A percentile compares a stretch with the other conserved stretches of the same genome.
Evolutionary conservation across 2,329 filamentous ascomycete genomes (phyloP).

Genomic region (Zasmidium cellare): DNA sequence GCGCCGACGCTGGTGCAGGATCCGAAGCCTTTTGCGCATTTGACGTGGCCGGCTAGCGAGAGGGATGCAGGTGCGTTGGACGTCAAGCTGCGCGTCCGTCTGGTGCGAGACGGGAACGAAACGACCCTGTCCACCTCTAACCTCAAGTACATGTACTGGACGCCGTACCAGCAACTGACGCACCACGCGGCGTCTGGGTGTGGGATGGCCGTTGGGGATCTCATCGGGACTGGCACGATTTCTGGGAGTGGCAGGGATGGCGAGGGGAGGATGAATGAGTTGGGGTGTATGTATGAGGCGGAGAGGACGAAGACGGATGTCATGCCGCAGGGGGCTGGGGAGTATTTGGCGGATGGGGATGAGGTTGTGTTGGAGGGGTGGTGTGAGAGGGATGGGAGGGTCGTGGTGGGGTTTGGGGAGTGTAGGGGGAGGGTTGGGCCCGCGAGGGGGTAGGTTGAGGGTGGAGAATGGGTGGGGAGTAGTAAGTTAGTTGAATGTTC

Average conservation of each 20-base stretch:
- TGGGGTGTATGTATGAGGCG: conserved; percentile 45
- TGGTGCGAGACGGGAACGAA: conserved; percentile 26
- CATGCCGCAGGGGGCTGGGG: conserved; percentile 33
- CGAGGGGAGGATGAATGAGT: conserved; percentile 34
- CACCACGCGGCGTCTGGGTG: conserved; percentile 47
- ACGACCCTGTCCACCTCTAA: conserved; percentile 29
- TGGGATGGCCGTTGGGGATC: conserved; percentile 43
- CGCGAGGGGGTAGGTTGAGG: neutral
- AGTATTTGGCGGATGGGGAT: conserved; percentile 46
- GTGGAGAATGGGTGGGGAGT: too few relatives aligned
- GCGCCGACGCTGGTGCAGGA: conserved; percentile 28
- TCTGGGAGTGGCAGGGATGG: conserved; percentile 37
- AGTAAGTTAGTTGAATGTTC: too few relatives aligned
- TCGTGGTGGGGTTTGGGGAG: conserved; percentile 32
- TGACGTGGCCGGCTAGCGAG: conserved; percentile 23
- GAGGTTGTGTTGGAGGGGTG: conserved; percentile 34
- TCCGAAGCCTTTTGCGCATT: conserved; percentile 30
- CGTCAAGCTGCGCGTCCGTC: conserved; percentile 33
- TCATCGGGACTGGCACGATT: conserved; percentile 48
- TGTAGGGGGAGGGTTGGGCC: conserved; percentile 11
- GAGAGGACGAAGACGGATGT: conserved; percentile 36
- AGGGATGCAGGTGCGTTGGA: conserved; percentile 27
- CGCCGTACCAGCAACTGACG: conserved; percentile 46
- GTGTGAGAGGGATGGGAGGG: conserved; percentile 28
- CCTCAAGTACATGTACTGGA: conserved; percentile 46